A percentile compares a stretch with the other conserved stretches of the same genome.
Conservation (phyloP, 257 asterid genomes). For the Agastache rugosa region DNA sequence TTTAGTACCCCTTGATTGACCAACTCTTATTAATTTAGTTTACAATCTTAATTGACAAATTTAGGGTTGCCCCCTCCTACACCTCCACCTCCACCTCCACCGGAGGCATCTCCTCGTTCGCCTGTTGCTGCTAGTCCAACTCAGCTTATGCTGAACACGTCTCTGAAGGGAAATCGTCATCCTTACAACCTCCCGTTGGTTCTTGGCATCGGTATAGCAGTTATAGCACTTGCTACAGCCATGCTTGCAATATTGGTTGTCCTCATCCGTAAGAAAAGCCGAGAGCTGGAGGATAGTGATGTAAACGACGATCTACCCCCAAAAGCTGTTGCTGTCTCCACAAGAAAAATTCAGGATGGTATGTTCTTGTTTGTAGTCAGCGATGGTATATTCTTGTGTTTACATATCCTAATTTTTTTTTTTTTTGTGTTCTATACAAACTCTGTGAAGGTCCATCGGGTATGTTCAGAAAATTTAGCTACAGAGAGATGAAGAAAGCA, state of each 20-base stretch:
- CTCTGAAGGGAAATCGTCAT: conserved; percentile 53
- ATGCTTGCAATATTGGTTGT: conserved; percentile 61
- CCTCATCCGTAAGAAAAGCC: conserved; percentile 68
- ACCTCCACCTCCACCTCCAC: conserved; percentile 58
- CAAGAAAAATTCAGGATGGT: conserved; percentile 81
- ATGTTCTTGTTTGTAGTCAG: conserved; percentile 28
- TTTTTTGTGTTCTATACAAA: conserved; percentile 30
- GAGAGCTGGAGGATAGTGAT: conserved; percentile 66
- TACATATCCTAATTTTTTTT: conserved; percentile 22
- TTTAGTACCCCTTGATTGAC: conserved; percentile 15
- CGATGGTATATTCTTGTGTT: neutral
- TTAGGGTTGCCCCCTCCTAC: conserved; percentile 53
- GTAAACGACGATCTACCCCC: conserved; percentile 44
- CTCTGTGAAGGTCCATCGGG: conserved; percentile 67
- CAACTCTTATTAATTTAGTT: neutral
- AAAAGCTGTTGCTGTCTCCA: conserved; percentile 54
- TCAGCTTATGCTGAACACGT: conserved; percentile 54
- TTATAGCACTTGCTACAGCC: conserved; percentile 57
- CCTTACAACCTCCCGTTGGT: conserved; percentile 64
- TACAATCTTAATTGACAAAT: conserved; percentile 32
- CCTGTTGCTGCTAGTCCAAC: conserved; percentile 64
- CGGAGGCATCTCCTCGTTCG: conserved; percentile 61
- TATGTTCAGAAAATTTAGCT: conserved; percentile 86
- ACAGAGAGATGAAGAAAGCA: conserved; percentile 85
- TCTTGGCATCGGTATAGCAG: conserved; percentile 71